A percentile compares a stretch with the other conserved stretches of the same genome.
Conservation (phyloP, 2,329 filamentous ascomycete genomes). For the Tolypocladium sp. region DNA sequence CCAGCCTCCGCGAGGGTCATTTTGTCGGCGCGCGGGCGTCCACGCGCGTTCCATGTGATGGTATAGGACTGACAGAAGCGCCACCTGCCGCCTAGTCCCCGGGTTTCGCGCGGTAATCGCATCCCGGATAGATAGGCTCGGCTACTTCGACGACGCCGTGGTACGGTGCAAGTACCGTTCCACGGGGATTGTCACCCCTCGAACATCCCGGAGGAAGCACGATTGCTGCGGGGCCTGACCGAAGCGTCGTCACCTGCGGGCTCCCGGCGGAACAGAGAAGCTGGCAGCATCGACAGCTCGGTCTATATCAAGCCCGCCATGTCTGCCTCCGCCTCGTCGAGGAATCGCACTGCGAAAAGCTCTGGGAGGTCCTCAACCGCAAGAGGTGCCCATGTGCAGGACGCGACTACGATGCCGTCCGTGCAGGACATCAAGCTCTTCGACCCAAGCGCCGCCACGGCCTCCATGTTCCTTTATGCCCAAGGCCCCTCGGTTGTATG, state of each 20-base stretch:
- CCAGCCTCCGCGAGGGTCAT: neutral
- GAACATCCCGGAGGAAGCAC: slow-evolving; percentile 6
- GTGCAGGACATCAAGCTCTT: slow-evolving; percentile 50
- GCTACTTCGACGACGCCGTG: slow-evolving; percentile 20
- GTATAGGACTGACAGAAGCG: slow-evolving; percentile 20
- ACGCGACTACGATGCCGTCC: slow-evolving; percentile 42
- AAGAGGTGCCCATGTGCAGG: slow-evolving; percentile 30
- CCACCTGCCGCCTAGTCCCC: slow-evolving; percentile 20
- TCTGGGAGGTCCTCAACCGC: slow-evolving; percentile 46
- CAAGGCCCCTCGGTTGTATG: slow-evolving; percentile 76
- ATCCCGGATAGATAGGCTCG: slow-evolving; percentile 16
- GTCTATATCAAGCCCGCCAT: slow-evolving; percentile 34
- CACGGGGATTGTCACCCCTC: slow-evolving; percentile 18
- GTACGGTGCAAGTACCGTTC: slow-evolving; percentile 31
- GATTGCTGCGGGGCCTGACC: slow-evolving; percentile 11
- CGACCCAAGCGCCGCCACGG: slow-evolving; percentile 83
- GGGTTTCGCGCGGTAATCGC: slow-evolving; percentile 14
- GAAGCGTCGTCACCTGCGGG: slow-evolving; percentile 11
- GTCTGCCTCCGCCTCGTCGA: slow-evolving; percentile 42
- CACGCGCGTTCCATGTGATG: slow-evolving; percentile 26
- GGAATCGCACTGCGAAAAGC: slow-evolving; percentile 50
- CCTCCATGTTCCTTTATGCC: slow-evolving; percentile 82
- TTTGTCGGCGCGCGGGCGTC: slow-evolving; percentile 20
- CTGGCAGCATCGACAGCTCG: neutral
- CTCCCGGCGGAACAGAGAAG: slow-evolving; percentile 5